phyloP scores from a whole-genome alignment of 2,329 filamentous ascomycete species.

The Aotearoamyces nothofagi region DNA sequence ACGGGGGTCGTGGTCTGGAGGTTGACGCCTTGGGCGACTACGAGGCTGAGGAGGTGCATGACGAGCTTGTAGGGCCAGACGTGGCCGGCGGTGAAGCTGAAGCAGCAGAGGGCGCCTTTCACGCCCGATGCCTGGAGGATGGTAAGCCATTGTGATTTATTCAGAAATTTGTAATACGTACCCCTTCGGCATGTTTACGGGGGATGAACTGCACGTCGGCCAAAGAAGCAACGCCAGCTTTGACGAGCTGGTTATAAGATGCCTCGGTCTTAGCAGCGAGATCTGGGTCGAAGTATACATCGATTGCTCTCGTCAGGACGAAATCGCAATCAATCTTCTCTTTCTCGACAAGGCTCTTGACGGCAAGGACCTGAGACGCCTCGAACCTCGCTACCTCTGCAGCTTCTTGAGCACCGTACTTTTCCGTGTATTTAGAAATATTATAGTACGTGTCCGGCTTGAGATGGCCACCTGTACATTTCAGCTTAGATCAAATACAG shows the following conservation, averaged over 20 bases:
- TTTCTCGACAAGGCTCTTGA: constrained; percentile 22
- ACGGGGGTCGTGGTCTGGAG: constrained; percentile 35
- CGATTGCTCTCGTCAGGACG: constrained; percentile 20
- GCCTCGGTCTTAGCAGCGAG: neutral
- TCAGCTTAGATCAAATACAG: neutral
- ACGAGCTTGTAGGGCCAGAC: constrained; percentile 45
- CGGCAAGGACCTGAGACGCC: constrained; percentile 20
- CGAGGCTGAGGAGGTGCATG: constrained; percentile 30
- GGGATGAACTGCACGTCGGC: neutral
- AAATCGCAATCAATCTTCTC: constrained; percentile 28
- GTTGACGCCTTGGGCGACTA: constrained; percentile 28
- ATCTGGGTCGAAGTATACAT: constrained; percentile 19
- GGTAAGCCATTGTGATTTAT: neutral
- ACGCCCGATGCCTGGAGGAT: constrained; percentile 10
- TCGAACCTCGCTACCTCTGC: constrained; percentile 24
- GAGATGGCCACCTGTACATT: constrained; percentile 18
- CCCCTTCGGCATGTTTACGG: neutral
- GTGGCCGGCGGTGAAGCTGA: constrained; percentile 4
- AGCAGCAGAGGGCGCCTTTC: constrained; percentile 3
- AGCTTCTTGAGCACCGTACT: constrained; percentile 19
- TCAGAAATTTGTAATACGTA: neutral
- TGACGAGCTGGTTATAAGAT: neutral
- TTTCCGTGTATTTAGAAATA: constrained; percentile 15
- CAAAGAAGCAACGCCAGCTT: neutral
- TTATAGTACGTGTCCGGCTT: constrained; percentile 23